phyloP scores from a whole-genome alignment of 345 rosid genomes.

The Ricinus communis region DNA sequence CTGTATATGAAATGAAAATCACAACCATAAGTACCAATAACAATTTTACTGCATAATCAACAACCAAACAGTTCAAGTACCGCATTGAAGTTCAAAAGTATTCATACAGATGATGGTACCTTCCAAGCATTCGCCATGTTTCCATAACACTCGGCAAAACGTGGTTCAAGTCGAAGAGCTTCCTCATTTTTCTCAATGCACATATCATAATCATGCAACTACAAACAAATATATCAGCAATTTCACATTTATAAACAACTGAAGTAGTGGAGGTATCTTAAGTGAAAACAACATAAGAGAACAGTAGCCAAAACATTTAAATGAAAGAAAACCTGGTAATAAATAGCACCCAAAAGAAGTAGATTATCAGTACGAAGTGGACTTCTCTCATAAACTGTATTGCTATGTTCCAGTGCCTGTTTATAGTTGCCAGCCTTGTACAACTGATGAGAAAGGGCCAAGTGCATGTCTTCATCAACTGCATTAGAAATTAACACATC shows the following conservation, averaged over 20 bases:
- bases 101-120: conserved; percentile 37
- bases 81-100: neutral
- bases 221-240: conserved; percentile 4
- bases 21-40: neutral
- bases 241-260: neutral
- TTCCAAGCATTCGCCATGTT: conserved; percentile 99
- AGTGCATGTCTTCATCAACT: conserved; percentile 74
- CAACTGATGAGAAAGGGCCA: conserved; percentile 77
- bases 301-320: neutral
- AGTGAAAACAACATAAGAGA: neutral
- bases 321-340: conserved; percentile 67
- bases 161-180: conserved; percentile 89
- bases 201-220: conserved; percentile 97
- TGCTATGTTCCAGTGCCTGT: conserved; percentile 83
- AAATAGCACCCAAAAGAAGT: conserved; percentile 90
- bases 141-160: conserved; percentile 97
- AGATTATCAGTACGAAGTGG: conserved; percentile 90
- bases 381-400: conserved; percentile 65
- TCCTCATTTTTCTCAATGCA: conserved; percentile 94
- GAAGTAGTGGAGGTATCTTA: neutral
- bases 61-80: neutral
- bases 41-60: neutral
- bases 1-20: conserved; percentile 35
- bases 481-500: conserved; percentile 15
- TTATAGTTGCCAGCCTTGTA: conserved; percentile 82